phyloP scores from a whole-genome alignment of 2,329 filamentous ascomycete genomes.

The Cordyceps fumosorosea region DNA sequence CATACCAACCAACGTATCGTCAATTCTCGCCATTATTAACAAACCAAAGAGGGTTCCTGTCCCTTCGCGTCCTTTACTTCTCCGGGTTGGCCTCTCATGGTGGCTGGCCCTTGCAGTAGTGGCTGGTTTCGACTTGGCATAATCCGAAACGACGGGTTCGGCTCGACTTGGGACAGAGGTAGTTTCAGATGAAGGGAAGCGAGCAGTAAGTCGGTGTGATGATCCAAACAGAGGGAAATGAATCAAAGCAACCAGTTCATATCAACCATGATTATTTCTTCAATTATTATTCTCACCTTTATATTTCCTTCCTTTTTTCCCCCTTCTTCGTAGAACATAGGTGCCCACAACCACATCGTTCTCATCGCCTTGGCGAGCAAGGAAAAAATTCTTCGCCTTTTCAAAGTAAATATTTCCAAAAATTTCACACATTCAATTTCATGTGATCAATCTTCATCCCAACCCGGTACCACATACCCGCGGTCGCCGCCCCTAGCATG shows the following conservation, averaged over 20 bases:
- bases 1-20: too few relatives aligned
- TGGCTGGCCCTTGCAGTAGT: neutral
- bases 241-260: neutral
- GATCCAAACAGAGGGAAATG: neutral
- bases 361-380: neutral
- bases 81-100: neutral
- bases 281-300: neutral
- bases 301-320: neutral
- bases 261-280: neutral
- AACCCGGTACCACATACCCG: neutral
- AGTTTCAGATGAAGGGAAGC: neutral
- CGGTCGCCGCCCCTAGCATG: neutral
- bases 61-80: neutral
- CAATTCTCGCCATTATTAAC: neutral
- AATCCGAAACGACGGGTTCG: neutral
- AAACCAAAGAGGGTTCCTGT: neutral
- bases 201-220: neutral
- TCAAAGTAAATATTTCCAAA: neutral
- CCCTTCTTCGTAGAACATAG: neutral
- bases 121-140: neutral
- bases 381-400: neutral
- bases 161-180: neutral
- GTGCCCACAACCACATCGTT: neutral
- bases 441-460: neutral
- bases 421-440: neutral